These are phyloP conservation scores for Pythium sp. DNA, from an alignment of 352 stramenopile species.

Conservation along the genomic window DNA sequence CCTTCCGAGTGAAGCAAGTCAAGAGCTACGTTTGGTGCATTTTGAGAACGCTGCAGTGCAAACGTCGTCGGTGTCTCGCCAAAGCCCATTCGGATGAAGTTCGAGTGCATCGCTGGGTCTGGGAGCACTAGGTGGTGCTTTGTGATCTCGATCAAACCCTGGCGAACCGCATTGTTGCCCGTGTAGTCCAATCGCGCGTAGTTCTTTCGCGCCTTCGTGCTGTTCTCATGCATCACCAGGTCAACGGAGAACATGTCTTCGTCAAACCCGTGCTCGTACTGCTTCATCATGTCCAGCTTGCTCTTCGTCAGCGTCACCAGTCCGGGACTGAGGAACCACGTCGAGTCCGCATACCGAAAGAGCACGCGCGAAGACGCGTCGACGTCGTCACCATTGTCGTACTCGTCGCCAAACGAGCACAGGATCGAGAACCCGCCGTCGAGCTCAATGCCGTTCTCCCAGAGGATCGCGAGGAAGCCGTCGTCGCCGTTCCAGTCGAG, in stretches of 20 bases:
- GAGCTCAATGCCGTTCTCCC: slow-evolving; percentile 72
- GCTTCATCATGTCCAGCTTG: slow-evolving; percentile 81
- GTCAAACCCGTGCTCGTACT: slow-evolving; percentile 83
- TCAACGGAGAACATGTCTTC: slow-evolving; percentile 80
- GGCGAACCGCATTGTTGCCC: slow-evolving; percentile 58
- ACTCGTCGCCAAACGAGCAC: slow-evolving; percentile 80
- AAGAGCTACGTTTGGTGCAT: slow-evolving; percentile 69
- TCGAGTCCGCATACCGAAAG: slow-evolving; percentile 80
- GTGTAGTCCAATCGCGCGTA: slow-evolving; percentile 61
- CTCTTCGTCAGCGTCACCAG: slow-evolving; percentile 72
- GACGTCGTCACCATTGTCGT: slow-evolving; percentile 50
- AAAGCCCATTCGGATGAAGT: slow-evolving; percentile 82
- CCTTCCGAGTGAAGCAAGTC: slow-evolving; percentile 70
- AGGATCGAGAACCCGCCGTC: slow-evolving; percentile 83
- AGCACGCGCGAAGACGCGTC: slow-evolving; percentile 69
- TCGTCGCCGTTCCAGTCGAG: slow-evolving; percentile 82
- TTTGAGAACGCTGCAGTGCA: slow-evolving; percentile 73
- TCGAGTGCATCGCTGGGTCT: slow-evolving; percentile 76
- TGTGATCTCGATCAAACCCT: slow-evolving; percentile 77
- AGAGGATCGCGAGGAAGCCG: slow-evolving; percentile 75
- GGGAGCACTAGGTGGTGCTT: slow-evolving; percentile 76
- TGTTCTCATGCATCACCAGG: slow-evolving; percentile 69
- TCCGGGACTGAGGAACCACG: slow-evolving; percentile 65
- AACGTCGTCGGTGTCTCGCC: slow-evolving; percentile 72
- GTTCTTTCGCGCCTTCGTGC: slow-evolving; percentile 28